These are phyloP conservation scores for Litchi chinensis DNA, from an alignment of 345 rosid genomes.

Conservation along the genomic window DNA sequence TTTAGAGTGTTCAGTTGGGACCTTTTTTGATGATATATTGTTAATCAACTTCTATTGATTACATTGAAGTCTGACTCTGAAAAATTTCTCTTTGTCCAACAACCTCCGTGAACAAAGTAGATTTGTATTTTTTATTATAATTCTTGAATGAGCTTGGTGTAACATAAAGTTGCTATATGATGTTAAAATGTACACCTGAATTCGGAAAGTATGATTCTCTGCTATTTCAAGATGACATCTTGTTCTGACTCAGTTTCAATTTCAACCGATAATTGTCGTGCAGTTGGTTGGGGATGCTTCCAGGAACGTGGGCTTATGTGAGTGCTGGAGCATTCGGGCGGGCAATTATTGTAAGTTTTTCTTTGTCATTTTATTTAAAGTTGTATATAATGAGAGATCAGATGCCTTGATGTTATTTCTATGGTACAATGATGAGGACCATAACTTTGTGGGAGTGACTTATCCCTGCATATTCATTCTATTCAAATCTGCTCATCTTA, in stretches of 20 bases:
- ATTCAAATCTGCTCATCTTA: background rate
- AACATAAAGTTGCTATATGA: background rate
- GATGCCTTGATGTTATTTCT: background rate
- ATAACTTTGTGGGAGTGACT: background rate
- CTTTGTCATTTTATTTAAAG: background rate
- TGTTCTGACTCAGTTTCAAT: conserved; percentile 23
- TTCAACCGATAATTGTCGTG: conserved; percentile 27
- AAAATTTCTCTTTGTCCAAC: background rate
- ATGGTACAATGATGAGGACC: background rate
- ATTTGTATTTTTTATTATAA: background rate
- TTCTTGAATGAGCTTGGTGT: background rate
- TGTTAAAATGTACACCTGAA: background rate
- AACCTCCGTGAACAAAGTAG: background rate
- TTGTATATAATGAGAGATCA: background rate
- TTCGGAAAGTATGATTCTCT: background rate
- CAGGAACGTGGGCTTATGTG: conserved; percentile 98
- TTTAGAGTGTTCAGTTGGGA: background rate
- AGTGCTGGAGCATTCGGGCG: conserved; percentile 97
- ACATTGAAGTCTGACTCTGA: too few relatives aligned
- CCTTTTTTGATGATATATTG: too few relatives aligned
- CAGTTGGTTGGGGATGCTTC: conserved; percentile 99
- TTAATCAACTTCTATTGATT: too few relatives aligned
- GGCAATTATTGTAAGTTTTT: conserved; percentile 77
- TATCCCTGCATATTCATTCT: background rate
- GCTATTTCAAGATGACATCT: background rate